Conservation (phyloP, 495 filamentous ascomycete genomes). For the Penicillium goetzii region DNA sequence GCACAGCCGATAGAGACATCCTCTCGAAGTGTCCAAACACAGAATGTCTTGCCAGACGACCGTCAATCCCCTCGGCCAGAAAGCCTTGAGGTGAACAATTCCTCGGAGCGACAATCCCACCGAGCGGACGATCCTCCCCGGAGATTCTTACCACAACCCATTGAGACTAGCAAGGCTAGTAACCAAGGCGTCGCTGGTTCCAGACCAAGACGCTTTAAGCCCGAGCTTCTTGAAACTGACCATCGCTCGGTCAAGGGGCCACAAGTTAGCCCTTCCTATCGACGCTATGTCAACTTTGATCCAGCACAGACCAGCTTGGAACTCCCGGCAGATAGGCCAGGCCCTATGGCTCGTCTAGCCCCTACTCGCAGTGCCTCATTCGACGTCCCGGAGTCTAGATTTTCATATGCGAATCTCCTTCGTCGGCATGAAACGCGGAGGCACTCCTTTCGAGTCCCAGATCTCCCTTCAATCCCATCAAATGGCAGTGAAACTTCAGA, state of each 20-base stretch:
- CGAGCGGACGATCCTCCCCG: conserved; percentile 12
- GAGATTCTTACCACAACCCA: conserved; percentile 32
- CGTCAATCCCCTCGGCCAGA: neutral
- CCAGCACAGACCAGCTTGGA: conserved; percentile 24
- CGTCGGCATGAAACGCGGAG: conserved; percentile 45
- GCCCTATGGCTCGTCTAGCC: neutral
- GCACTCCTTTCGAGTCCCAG: conserved; percentile 60
- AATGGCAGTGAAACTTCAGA: conserved; percentile 60
- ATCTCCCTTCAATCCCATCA: conserved; percentile 57
- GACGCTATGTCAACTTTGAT: conserved; percentile 15
- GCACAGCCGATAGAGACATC: conserved; percentile 72
- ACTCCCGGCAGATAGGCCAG: neutral
- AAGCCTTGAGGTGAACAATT: conserved; percentile 4
- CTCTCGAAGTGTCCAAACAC: conserved; percentile 57
- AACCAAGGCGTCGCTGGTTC: conserved; percentile 17
- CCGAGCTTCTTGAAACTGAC: conserved; percentile 61
- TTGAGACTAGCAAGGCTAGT: conserved; percentile 36
- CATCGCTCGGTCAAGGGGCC: conserved; percentile 47
- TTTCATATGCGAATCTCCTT: conserved; percentile 51
- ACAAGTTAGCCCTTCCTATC: conserved; percentile 25
- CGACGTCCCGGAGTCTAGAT: conserved; percentile 44
- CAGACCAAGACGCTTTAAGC: conserved; percentile 54
- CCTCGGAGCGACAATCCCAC: conserved; percentile 20
- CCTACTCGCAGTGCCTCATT: neutral
- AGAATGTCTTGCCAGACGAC: conserved; percentile 16